Evolutionary conservation across 805 yeast genomes (phyloP).

Genomic region (Saturnispora mendoncae): DNA sequence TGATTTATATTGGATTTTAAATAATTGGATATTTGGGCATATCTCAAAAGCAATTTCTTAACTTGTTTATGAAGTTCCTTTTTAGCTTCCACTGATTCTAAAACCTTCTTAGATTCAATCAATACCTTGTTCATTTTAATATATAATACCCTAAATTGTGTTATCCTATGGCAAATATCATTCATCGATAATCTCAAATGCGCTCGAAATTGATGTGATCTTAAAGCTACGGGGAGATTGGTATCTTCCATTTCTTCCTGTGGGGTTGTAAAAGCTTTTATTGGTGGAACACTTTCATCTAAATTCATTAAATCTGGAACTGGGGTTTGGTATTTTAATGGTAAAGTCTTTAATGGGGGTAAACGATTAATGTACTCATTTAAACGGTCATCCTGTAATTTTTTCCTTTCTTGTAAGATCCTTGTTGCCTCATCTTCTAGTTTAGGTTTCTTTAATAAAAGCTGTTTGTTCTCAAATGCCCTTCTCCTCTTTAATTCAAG

Average conservation of each 20-base stretch:
- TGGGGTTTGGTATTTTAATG: conserved; percentile 13
- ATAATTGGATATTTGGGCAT: conserved; percentile 3
- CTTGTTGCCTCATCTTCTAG: conserved; percentile 1
- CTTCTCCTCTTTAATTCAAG: conserved; percentile 1
- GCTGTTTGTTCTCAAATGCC: conserved; percentile 9
- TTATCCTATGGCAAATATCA: conserved; percentile 9
- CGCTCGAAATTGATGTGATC: conserved; percentile 7
- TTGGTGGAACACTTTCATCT: neutral
- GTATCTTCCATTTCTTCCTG: conserved; percentile 11
- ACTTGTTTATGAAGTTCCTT: neutral
- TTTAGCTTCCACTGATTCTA: neutral
- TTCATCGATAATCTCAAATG: conserved; percentile 8
- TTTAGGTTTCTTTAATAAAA: conserved; percentile 5
- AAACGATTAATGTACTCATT: conserved; percentile 7
- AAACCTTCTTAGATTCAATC: neutral
- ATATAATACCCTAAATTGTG: conserved; percentile 8
- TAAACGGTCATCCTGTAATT: conserved; percentile 1
- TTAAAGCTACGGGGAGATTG: neutral
- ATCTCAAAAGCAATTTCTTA: conserved; percentile 5
- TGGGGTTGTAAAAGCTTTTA: conserved; percentile 4
- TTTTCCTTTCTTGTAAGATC: neutral
- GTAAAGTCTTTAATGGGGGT: conserved; percentile 11
- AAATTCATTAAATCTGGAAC: conserved; percentile 5
- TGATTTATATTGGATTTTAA: neutral
- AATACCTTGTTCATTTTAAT: conserved; percentile 1